Evolutionary conservation across 352 stramenopile genomes (phyloP), one percentile per base, ranked within the genome.

Genomic region (Pythium graminicola): DNA sequence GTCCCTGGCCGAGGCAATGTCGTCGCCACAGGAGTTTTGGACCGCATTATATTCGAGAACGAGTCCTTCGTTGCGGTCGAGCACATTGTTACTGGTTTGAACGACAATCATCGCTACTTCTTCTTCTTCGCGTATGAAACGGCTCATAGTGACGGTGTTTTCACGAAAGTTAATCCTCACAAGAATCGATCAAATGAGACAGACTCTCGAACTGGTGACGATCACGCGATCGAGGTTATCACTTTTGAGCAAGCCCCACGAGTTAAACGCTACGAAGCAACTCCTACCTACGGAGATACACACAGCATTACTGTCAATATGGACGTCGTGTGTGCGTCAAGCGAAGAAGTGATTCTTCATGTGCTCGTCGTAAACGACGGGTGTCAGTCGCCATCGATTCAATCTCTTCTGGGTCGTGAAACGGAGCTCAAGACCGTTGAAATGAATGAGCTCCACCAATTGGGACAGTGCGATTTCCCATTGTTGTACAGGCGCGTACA

Each of bases 81-180:
- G 8, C 72, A 69, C 16, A 60, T 65, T 2, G 52, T 90, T 3
- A 17, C 61, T n/a, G 54, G 63, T 0, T 55, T 93, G 1, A 33
- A 57, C 2, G 46, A 69, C 1, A 82, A 90, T 22, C 58, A 68
- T 13, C 49, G 55, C 14, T 89, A 93, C 57, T 65, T 70, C 26
- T 63, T 87, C 23, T 93, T 85, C 55, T 86, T 90, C 28, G 73
- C 77, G 2, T 87, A 87, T 43, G 82, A 93, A 41, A 89, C 79
- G 2, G 71, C 69, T 17, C 36, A 45, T 9, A 89, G 80, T 31
- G 60, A 76, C 32, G 80, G 82, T 4, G 73, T 93, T 1, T 89
- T 89, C 50, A 86, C 82, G 1, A 52, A 45, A 6, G 62, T 89
- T 2, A 93, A 90, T 26, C 69, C 76, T 19, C 75, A 85, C 63